Base-by-base conservation (phyloP, 352 stramenopile genomes). In the Thraustochytrium striatum region DNA sequence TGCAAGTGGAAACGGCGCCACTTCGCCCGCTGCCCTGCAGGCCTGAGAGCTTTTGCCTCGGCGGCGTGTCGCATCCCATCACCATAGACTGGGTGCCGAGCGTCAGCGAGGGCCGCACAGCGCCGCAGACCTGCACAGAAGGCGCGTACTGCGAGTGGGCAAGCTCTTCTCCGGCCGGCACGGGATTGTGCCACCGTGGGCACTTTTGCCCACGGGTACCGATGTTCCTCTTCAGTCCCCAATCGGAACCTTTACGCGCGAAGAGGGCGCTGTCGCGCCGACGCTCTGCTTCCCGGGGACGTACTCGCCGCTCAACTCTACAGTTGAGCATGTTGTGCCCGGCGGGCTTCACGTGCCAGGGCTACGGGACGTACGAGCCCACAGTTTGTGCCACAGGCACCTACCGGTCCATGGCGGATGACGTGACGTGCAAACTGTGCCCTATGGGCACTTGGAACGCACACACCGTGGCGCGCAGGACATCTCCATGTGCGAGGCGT, bases 231-330 rank as follows among this genome's bases (percentile, higher is more conserved):
- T 89, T 5, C 86, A 96, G 81, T 90, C 92, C 35, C 94, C 93
- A 13, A 87, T 96, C 0, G 96, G 96, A 1, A 96, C 89, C 32
- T 98, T 97, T 83, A 86, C 92, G 3, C 87, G 85, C 0, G 86
- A 88, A 1, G 89, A 87, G 1, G 93, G 94, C 0, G 93, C 88
- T 0, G 94, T 98, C 33, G 92, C 92, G 2, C 87, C 93, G 5
- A 97, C 90, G 41, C 85, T 98, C 39, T 99, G 95, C 84, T 97
- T 98, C 55, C 95, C 96, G 2, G 95, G 94, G 7, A 98, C 93
- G 3, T 99, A 97, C 83, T 96, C 95, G 7, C 91, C 95, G 16
- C 83, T 97, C 3, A 90, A 89, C 38, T 92, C 85, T 13, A 94
- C 91, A 91, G 36, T 82, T 86, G 28, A 98, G 95, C 81, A 84